These are phyloP conservation scores for Candida mattraensis DNA, from an alignment of 805 yeast genomes.

Conservation along the genomic window DNA sequence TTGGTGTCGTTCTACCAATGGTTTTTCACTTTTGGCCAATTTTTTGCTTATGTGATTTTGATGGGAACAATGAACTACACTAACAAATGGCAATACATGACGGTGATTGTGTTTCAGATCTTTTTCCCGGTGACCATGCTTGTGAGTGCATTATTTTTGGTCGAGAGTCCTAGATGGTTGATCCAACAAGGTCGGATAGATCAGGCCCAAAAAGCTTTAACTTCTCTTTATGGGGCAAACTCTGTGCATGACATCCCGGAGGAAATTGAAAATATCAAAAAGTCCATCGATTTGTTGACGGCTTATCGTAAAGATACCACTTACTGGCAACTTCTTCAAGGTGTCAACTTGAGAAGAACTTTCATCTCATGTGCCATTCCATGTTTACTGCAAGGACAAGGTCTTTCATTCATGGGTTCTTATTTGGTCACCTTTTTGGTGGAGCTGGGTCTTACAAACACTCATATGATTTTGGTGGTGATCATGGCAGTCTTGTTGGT, in stretches of 20 bases:
- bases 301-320: conserved; percentile 30
- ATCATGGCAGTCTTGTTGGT: conserved; percentile 11
- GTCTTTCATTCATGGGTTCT: conserved; percentile 45
- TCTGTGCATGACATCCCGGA: conserved; percentile 37
- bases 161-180: conserved; percentile 47
- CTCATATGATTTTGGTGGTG: conserved; percentile 35
- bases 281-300: conserved; percentile 25
- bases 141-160: conserved; percentile 21
- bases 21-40: conserved; percentile 35
- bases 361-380: conserved; percentile 38
- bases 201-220: conserved; percentile 42
- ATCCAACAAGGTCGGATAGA: conserved; percentile 38
- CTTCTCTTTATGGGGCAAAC: conserved; percentile 39
- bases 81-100: conserved; percentile 16
- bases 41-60: conserved; percentile 30
- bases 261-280: conserved; percentile 43
- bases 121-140: conserved; percentile 18
- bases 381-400: conserved; percentile 45
- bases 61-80: conserved; percentile 8
- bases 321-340: conserved; percentile 45
- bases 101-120: conserved; percentile 32
- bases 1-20: conserved; percentile 39
- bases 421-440: conserved; percentile 38
- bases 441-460: conserved; percentile 32
- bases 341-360: conserved; percentile 46